phyloP scores from a whole-genome alignment of 331 rosid species.

The Dryas integrifolia region DNA sequence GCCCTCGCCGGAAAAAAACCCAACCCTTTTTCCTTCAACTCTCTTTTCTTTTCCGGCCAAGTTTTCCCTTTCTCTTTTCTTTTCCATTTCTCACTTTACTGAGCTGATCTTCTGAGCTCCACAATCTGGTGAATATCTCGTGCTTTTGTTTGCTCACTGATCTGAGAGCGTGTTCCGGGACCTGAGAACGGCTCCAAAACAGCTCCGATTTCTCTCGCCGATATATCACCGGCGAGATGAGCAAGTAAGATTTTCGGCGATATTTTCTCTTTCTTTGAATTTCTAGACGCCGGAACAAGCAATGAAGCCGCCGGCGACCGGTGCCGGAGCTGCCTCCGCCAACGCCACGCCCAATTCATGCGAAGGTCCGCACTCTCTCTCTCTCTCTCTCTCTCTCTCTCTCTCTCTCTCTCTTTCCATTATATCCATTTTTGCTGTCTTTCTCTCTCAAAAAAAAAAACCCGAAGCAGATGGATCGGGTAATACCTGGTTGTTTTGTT shows the following conservation, averaged over 20 bases:
- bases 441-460: conserved; percentile 9
- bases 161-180: conserved; percentile 4
- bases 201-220: conserved; percentile 1
- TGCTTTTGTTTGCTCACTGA: neutral
- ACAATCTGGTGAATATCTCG: neutral
- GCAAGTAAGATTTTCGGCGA: conserved; percentile 14
- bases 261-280: neutral
- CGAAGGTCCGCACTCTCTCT: conserved; percentile 38
- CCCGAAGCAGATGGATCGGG: conserved; percentile 18
- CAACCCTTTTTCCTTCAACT: conserved; percentile 10
- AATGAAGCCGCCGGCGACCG: conserved; percentile 64
- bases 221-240: conserved; percentile 26
- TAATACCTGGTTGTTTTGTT: neutral
- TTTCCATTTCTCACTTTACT: neutral
- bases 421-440: neutral
- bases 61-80: neutral
- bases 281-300: conserved; percentile 18
- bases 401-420: neutral
- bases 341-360: conserved; percentile 33
- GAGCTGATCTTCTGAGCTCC: conserved; percentile 33
- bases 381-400: neutral
- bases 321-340: conserved; percentile 37
- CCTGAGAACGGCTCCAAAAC: neutral
- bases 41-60: conserved; percentile 2
- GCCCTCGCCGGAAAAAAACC: conserved; percentile 13